Evolutionary conservation across 768 basidiomycete species (phyloP), one percentile per base, ranked within the genome.

Genomic region (Lactarius tabidus): DNA sequence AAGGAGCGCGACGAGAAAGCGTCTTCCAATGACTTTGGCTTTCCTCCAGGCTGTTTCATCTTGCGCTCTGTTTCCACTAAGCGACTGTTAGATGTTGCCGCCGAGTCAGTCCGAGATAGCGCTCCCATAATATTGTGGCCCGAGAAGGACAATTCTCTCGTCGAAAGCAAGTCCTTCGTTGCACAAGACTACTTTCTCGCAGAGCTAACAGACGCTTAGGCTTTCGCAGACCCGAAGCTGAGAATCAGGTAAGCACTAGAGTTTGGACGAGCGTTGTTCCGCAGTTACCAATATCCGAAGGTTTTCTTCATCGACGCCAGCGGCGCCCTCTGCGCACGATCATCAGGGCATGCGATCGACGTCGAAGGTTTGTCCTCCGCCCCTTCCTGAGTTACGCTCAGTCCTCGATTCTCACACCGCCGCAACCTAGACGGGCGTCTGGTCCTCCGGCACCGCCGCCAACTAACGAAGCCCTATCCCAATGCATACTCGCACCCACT

Each of bases 221-320:
- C 55, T 81, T 91, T 72, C 79, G 92, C 64, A 81, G 79, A 65
- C 88, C 88, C 0, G 81, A 83, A 38, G 80, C 86, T 2, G 85
- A 90, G 67, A 93, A 94, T 69, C 91, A 93, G 80, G 90, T 84
- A 45, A 33, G 77, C 69, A 20, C n/a, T 56, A 9, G 57, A 45
- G 33, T 20, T 31, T 12, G 35, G n/a, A 38, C 53, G 18, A 39
- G 54, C 6, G 6, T 23, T 48, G 70, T 8, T 38, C 36, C 3
- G 2, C 15, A 9, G 8, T 36, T 29, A 58, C 35, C 14, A 15
- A 39, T 12, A 3, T 17, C 31, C 33, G 14, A 57, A 93, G 89
- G 89, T 93, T 20, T 93, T 92, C 77, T 93, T 90, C 77, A 83
- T 93, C 60, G 92, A 94, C 73, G 81, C 83, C 2, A 83, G 84